Evolutionary conservation across 345 rosid genomes (phyloP).

Genomic region (Eucalyptus marginata): DNA sequence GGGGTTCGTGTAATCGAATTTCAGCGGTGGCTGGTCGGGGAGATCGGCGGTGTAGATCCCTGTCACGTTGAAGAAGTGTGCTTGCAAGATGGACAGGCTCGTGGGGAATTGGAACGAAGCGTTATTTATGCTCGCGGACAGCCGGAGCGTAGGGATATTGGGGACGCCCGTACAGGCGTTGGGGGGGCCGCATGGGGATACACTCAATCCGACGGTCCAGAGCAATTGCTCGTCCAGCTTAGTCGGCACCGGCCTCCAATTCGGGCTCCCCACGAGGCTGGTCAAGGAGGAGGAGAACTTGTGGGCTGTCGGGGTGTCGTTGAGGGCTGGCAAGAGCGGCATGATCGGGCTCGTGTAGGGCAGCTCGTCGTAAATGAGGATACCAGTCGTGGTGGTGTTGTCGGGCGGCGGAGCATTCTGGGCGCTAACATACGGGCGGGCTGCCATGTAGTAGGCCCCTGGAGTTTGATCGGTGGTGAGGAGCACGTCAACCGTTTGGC

Average conservation of each 20-base stretch:
- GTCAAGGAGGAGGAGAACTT: slow-evolving; percentile 48
- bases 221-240: slow-evolving; percentile 62
- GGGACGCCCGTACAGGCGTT: slow-evolving; percentile 24
- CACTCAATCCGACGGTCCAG: slow-evolving; percentile 43
- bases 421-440: not conserved
- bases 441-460: slow-evolving; percentile 1
- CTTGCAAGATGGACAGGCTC: slow-evolving; percentile 40
- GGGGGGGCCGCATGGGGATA: slow-evolving; percentile 28
- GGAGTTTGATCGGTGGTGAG: slow-evolving; percentile 1
- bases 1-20: slow-evolving; percentile 51
- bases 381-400: slow-evolving; percentile 6
- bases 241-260: slow-evolving; percentile 59
- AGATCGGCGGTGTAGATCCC: slow-evolving; percentile 62
- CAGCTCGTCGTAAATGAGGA: not conserved
- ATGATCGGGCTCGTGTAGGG: slow-evolving; percentile 16
- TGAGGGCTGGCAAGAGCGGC: slow-evolving; percentile 54
- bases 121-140: slow-evolving; percentile 75
- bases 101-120: slow-evolving; percentile 40
- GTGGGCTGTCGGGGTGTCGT: slow-evolving; percentile 61
- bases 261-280: slow-evolving; percentile 24
- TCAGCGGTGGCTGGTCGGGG: slow-evolving; percentile 43
- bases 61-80: slow-evolving; percentile 26
- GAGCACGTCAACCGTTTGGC: slow-evolving; percentile 9
- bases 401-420: not conserved
- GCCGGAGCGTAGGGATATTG: not conserved